Evolutionary conservation across 1,284 basidiomycete species (phyloP).

Genomic region (Trichosporon inkin): DNA sequence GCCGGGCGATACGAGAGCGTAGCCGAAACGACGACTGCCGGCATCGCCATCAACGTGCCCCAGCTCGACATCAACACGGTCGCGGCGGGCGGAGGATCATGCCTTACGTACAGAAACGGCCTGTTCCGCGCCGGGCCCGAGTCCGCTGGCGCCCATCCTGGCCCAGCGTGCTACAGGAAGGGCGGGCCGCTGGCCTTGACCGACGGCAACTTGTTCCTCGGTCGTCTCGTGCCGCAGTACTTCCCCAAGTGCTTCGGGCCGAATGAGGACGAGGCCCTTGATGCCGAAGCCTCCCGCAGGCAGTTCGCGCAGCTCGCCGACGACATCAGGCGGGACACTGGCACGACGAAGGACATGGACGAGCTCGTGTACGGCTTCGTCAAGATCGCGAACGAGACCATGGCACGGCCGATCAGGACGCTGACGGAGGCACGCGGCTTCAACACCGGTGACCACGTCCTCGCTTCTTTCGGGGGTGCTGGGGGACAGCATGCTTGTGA

Average conservation of each 20-base stretch:
- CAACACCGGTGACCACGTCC: conserved; percentile 73
- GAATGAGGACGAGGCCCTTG: conserved; percentile 74
- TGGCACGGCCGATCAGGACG: conserved; percentile 87
- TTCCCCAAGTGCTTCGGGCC: conserved; percentile 87
- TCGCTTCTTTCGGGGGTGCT: conserved; percentile 86
- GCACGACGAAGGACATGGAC: conserved; percentile 64
- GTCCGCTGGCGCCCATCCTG: conserved; percentile 72
- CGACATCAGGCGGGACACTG: conserved; percentile 64
- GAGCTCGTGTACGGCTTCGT: conserved; percentile 77
- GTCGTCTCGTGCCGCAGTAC: conserved; percentile 73
- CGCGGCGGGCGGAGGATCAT: conserved; percentile 81
- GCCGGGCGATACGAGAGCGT: conserved; percentile 80
- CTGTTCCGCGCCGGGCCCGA: conserved; percentile 78
- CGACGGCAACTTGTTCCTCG: conserved; percentile 78
- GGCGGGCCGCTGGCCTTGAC: conserved; percentile 79
- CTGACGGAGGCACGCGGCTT: conserved; percentile 86
- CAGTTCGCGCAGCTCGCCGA: conserved; percentile 64
- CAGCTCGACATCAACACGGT: conserved; percentile 81
- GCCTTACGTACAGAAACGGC: conserved; percentile 73
- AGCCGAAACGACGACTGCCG: conserved; percentile 86
- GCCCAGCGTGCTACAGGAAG: conserved; percentile 77
- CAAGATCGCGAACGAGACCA: conserved; percentile 89
- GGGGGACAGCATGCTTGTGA: conserved; percentile 90
- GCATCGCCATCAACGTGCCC: conserved; percentile 80
- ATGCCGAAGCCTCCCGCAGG: conserved; percentile 61